Evolutionary conservation across 2,329 filamentous ascomycete genomes (phyloP).

Genomic region (Colletotrichum sublineola): DNA sequence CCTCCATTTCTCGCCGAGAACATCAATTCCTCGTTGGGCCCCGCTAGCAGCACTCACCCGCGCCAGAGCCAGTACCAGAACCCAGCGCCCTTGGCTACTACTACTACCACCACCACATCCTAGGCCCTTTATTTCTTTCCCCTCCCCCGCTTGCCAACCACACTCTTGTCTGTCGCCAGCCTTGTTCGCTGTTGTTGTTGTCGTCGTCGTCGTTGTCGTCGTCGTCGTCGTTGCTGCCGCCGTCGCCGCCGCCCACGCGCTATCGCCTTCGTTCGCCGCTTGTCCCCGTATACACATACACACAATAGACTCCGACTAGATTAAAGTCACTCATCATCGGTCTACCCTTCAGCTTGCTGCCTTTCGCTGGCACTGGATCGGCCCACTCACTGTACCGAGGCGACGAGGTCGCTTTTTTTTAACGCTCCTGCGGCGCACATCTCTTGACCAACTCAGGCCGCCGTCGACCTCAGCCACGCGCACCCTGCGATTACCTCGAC

Average conservation of each 20-base stretch:
- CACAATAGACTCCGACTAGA: neutral
- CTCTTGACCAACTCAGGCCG: slow-evolving; percentile 17
- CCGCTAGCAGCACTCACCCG: slow-evolving; percentile 6
- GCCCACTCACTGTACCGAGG: slow-evolving; percentile 6
- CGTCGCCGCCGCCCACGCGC: slow-evolving; percentile 8
- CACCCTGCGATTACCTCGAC: neutral
- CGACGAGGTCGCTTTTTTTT: slow-evolving; percentile 15
- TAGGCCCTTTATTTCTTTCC: slow-evolving; percentile 36
- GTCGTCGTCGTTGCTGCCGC: neutral
- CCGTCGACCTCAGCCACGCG: slow-evolving; percentile 9
- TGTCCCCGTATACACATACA: neutral
- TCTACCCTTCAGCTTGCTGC: neutral
- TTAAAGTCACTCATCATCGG: neutral
- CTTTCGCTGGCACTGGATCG: neutral
- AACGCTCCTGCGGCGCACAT: slow-evolving; percentile 16
- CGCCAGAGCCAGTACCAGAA: slow-evolving; percentile 8
- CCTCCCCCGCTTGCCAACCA: slow-evolving; percentile 33
- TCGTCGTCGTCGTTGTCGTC: neutral
- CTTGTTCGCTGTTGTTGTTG: slow-evolving; percentile 2
- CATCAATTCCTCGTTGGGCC: neutral
- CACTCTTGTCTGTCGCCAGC: slow-evolving; percentile 22
- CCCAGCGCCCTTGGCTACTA: neutral
- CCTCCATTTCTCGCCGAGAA: neutral
- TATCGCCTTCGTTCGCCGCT: neutral
- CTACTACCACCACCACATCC: slow-evolving; percentile 16